phyloP scores from a whole-genome alignment of 169 alveolate genomes.

The Cryptosporidium tyzzeri region DNA sequence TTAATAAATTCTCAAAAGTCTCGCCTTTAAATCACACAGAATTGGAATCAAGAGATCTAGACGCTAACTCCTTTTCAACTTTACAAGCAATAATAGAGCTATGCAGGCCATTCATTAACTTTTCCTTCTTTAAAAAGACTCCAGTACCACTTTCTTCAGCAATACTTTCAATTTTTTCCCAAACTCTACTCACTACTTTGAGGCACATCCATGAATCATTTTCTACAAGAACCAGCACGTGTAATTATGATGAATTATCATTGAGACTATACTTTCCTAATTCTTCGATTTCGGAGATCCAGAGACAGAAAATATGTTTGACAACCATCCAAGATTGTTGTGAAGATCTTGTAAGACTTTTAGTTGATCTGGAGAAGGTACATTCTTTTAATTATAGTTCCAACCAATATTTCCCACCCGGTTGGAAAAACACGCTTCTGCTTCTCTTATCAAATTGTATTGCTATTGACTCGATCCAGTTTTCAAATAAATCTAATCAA shows the following conservation, averaged over 20 bases:
- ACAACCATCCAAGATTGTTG: conserved; percentile 73
- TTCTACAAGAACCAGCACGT: neutral
- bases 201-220: neutral
- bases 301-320: conserved; percentile 49
- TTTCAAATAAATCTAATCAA: neutral
- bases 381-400: neutral
- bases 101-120: conserved; percentile 55
- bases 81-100: conserved; percentile 53
- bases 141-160: conserved; percentile 68
- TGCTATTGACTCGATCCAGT: conserved; percentile 42
- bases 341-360: conserved; percentile 42
- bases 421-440: conserved; percentile 58
- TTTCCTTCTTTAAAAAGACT: conserved; percentile 47
- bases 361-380: conserved; percentile 34
- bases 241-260: neutral
- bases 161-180: conserved; percentile 63
- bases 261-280: neutral
- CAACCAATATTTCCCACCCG: conserved; percentile 19
- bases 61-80: conserved; percentile 14
- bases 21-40: conserved; percentile 9
- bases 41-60: conserved; percentile 24
- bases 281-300: conserved; percentile 34
- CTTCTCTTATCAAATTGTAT: conserved; percentile 60
- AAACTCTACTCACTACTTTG: conserved; percentile 34
- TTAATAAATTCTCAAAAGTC: conserved; percentile 12